Conservation (phyloP, 148 eudicot genomes). For the Chenopodium formosanum region DNA sequence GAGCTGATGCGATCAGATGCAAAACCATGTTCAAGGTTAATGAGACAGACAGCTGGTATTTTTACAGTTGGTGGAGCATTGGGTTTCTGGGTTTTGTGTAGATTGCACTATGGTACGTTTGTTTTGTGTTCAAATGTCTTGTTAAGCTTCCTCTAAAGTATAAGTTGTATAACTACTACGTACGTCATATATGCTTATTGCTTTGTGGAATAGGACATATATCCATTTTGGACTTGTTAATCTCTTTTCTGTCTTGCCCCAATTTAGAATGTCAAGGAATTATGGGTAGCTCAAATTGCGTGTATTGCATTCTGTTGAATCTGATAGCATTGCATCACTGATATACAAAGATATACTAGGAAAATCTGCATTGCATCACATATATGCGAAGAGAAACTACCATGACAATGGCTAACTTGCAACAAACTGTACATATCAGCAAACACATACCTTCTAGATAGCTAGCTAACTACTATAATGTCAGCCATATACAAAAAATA, state of each 20-base stretch:
- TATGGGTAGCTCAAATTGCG: too few relatives aligned
- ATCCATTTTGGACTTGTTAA: background rate
- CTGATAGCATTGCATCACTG: background rate
- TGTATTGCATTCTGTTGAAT: background rate
- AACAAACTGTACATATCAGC: background rate
- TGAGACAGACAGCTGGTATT: conserved; percentile 90
- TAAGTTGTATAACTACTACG: background rate
- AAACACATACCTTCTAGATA: background rate
- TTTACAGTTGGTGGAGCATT: conserved; percentile 84
- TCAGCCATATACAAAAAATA: background rate
- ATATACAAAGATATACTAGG: background rate
- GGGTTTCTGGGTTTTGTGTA: conserved; percentile 90
- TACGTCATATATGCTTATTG: background rate
- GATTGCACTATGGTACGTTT: conserved; percentile 79
- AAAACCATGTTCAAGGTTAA: conserved; percentile 83
- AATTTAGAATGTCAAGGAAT: background rate
- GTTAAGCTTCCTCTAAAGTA: background rate
- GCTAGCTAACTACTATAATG: background rate
- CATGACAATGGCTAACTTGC: background rate
- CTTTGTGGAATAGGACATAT: background rate
- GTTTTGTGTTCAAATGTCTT: background rate
- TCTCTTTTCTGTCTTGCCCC: background rate
- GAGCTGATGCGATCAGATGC: conserved; percentile 91
- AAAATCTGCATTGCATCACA: background rate
- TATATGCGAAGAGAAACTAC: background rate